phyloP scores from a whole-genome alignment of 2,329 filamentous ascomycete genomes.

The Phaeophleospora eucalypticola region DNA sequence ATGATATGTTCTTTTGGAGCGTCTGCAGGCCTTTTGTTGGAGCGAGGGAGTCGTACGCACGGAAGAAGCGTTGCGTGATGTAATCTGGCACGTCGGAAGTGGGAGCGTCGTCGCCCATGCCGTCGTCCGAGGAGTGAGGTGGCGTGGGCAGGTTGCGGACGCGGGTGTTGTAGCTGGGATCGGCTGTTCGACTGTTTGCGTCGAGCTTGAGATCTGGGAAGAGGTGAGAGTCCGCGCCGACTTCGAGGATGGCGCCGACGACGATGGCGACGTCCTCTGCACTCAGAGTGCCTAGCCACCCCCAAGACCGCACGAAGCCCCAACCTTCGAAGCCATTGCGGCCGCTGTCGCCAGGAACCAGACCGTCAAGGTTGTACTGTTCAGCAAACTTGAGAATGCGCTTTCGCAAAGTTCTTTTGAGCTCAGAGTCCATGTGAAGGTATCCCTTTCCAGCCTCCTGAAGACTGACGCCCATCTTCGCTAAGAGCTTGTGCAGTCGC shows the following conservation, averaged over 20 bases:
- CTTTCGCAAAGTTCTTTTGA: conserved; percentile 81
- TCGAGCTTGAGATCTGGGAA: conserved; percentile 18
- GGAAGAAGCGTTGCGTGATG: conserved; percentile 53
- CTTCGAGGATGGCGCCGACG: conserved; percentile 85
- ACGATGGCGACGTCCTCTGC: conserved; percentile 93
- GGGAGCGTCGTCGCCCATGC: conserved; percentile 22
- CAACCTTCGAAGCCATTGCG: conserved; percentile 77
- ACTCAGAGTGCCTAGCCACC: conserved; percentile 90
- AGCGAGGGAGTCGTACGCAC: conserved; percentile 55
- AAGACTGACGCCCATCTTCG: conserved; percentile 95
- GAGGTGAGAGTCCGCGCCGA: conserved; percentile 51
- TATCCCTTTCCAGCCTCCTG: conserved; percentile 94
- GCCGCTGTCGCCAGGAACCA: conserved; percentile 73
- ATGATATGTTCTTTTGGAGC: conserved; percentile 70
- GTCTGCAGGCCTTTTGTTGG: conserved; percentile 60
- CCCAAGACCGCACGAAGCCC: conserved; percentile 97
- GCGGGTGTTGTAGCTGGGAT: conserved; percentile 27
- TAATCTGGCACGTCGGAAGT: conserved; percentile 38
- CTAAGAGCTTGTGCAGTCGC: conserved; percentile 85
- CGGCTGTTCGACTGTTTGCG: conserved; percentile 9
- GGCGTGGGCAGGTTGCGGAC: conserved; percentile 31
- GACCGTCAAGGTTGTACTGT: conserved; percentile 86
- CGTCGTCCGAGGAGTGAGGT: conserved; percentile 31
- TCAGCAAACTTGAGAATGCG: conserved; percentile 88
- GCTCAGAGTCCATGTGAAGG: conserved; percentile 96